Evolutionary conservation across 2,329 filamentous ascomycete species (phyloP), one percentile per base, ranked within the genome.

Genomic region (Trichothecium sympodiale): DNA sequence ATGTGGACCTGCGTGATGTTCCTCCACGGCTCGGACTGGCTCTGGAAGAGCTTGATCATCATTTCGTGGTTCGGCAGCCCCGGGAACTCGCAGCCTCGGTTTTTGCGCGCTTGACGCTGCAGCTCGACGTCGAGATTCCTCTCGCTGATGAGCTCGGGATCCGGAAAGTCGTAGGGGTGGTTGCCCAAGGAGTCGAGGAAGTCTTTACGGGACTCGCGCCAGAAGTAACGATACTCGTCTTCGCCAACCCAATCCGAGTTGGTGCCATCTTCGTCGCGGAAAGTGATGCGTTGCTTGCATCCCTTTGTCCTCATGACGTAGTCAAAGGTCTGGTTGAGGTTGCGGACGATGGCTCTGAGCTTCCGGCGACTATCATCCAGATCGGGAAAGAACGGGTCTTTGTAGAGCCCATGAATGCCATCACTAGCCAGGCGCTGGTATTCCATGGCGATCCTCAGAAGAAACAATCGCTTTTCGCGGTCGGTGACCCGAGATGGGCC

Each of bases 11-110:
- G 35, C 1, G 62, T 52, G 17, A 68, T 61, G 0, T 7, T 17
- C 8, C 51, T 45, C 65, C 64, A 69, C 0, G 57, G 60, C 5
- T 39, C 30, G 0, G 57, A 46, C 23, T 65, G 59, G 7, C 48
- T 45, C 17, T 54, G 52, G 42, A 69, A 67, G 2, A 67, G 43
- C 23, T 57, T 47, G 3, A 61, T 45, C 0, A 49, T 56, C 4
- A 67, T 47, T 0, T 56, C 49, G 12, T 47, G 47, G 28, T 60
- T 66, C 0, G 54, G 46, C 0, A 50, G 50, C 1, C 61, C 61
- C 0, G 61, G 59, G 15, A 65, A 57, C 32, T 64, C 60, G 1
- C 39, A 50, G 1, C 62, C 63, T 36, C 60, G 61, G 25, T 64
- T 62, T 1, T 38, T 42, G 0, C 55, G 51, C 2, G 56, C 59